These are phyloP conservation scores for Rhododendron ovatum DNA, from an alignment of 148 eudicot genomes.

Conservation along the genomic window DNA sequence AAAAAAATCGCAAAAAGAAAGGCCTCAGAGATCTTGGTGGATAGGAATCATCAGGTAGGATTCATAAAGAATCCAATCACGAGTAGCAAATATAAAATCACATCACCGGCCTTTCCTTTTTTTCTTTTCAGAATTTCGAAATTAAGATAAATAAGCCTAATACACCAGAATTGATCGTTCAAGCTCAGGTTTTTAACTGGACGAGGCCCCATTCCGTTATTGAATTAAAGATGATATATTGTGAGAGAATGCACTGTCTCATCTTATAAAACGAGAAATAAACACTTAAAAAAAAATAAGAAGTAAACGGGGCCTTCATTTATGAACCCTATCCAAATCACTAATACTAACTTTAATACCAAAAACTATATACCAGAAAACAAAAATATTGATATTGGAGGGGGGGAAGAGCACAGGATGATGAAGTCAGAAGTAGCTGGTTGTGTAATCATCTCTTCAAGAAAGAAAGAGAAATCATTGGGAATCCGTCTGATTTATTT, in stretches of 20 bases:
- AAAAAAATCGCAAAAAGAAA: background rate
- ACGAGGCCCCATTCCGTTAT: too few relatives aligned
- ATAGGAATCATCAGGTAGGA: constrained; percentile 12
- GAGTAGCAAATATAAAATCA: constrained; percentile 18
- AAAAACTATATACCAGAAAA: background rate
- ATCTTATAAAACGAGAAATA: too few relatives aligned
- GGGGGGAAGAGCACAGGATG: background rate
- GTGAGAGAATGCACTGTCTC: too few relatives aligned
- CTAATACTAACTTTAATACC: background rate
- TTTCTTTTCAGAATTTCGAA: background rate
- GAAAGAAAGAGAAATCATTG: constrained; percentile 4
- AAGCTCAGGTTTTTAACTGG: too few relatives aligned
- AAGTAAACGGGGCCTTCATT: too few relatives aligned
- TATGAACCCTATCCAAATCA: too few relatives aligned
- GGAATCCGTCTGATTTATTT: constrained; percentile 21
- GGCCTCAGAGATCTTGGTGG: constrained; percentile 29
- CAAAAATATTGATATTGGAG: background rate
- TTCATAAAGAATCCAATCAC: constrained; percentile 9
- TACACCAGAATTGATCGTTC: too few relatives aligned
- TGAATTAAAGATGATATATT: too few relatives aligned
- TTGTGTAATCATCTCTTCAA: background rate
- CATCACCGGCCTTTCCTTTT: constrained; percentile 11
- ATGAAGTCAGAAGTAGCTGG: constrained; percentile 23
- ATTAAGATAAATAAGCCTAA: too few relatives aligned
- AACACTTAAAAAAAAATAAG: too few relatives aligned